Evolutionary conservation across 306 rosid genomes (phyloP).

Genomic region (Cicer bijugum): DNA sequence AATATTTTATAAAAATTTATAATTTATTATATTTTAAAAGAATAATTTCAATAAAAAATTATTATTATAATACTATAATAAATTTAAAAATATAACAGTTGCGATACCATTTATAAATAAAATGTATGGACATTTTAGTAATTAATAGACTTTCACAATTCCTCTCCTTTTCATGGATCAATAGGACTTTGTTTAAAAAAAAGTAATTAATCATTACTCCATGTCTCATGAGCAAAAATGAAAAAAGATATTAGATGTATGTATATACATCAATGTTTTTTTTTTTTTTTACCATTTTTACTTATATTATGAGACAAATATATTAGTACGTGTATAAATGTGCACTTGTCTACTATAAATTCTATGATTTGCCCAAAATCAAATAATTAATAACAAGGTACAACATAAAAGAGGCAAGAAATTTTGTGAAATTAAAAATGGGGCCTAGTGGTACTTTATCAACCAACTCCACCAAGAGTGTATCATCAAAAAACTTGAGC

Average conservation of each 20-base stretch:
- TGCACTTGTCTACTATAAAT: conserved; percentile 34
- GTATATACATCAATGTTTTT: too few relatives aligned
- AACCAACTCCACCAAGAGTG: conserved; percentile 37
- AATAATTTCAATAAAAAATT: too few relatives aligned
- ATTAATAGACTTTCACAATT: background rate
- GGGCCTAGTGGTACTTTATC: conserved; percentile 17
- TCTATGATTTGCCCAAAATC: conserved; percentile 14
- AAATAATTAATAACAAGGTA: background rate
- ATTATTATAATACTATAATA: too few relatives aligned
- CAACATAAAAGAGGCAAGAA: background rate
- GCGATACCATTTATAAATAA: background rate
- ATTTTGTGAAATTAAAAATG: conserved; percentile 38
- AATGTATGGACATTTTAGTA: background rate
- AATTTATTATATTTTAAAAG: too few relatives aligned
- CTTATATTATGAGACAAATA: too few relatives aligned
- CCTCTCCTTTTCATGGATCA: background rate
- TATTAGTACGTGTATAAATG: background rate
- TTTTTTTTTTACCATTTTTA: too few relatives aligned
- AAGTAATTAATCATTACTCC: too few relatives aligned
- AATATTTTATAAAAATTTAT: too few relatives aligned
- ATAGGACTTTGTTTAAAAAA: background rate
- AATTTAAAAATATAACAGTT: too few relatives aligned
- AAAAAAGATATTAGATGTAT: too few relatives aligned
- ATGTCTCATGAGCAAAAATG: too few relatives aligned
- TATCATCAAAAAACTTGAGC: conserved; percentile 44